Evolutionary conservation across 768 basidiomycete genomes (phyloP), one percentile per base, ranked within the genome.

Genomic region (Pholiota conissans): DNA sequence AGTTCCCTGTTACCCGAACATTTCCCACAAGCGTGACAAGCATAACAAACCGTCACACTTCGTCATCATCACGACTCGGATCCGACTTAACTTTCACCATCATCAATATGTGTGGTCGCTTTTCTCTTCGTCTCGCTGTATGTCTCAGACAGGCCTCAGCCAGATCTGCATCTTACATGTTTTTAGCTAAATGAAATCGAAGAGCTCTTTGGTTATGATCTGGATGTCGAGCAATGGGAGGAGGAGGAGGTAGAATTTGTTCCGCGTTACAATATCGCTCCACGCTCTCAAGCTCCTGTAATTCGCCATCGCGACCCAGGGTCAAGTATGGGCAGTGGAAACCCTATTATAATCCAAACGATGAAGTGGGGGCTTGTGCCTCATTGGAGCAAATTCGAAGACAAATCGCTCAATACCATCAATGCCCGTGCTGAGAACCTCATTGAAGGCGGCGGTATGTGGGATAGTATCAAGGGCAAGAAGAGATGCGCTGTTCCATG

Each of bases 331-430:
- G 45, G 37, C 27, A 62, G 56, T 29, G 28, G 55, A 18, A 52
- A 52, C 8, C 42, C 70, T 11, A 71, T 86, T 18, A 74, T 89
- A 22, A 69, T 95, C 60, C 90, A 92, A 32, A 88, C 89, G 0
- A 93, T 93, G 92, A 87, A 81, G 57, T 98, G 95, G 95, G 95
- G 95, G 6, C 77, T 95, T 1, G 84, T 94, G 2, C 93, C 91
- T 0, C 86, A 90, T 67, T 95, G 88, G 87, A 84, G 79, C 67
- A 92, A 91, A 67, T 71, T 75, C 35, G 91, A 95, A 61, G 84
- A 88, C 60, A 83, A 81, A 49, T 76, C 78, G 0, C 73, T 94
- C 39, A 91, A 83, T 64, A 97, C 95, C 0, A 96, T 91, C 59
- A 98, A 98, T 62, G 95, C 95, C 0, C 85, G 94, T 18, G 79